These are phyloP conservation scores for Arthrobotrys sphaeroides DNA, from an alignment of 2,329 filamentous ascomycete genomes.

Conservation along the genomic window DNA sequence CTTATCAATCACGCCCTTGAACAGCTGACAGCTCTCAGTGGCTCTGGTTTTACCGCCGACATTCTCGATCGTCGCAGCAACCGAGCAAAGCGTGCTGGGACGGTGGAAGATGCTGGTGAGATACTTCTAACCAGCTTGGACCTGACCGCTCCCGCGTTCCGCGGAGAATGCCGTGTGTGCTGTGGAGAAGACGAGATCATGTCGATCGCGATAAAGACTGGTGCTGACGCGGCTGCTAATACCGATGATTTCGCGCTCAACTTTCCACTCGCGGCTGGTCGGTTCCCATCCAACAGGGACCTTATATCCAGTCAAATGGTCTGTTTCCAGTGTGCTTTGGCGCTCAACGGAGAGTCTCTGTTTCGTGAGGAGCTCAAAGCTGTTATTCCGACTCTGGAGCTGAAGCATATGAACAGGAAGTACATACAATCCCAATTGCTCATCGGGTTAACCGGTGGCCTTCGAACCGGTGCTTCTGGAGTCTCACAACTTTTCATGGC, in stretches of 20 bases:
- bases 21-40: slow-evolving; percentile 58
- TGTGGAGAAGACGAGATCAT: slow-evolving; percentile 60
- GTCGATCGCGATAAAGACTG: slow-evolving; percentile 59
- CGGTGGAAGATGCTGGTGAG: slow-evolving; percentile 36
- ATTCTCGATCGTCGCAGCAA: slow-evolving; percentile 60
- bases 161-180: slow-evolving; percentile 59
- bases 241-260: slow-evolving; percentile 60
- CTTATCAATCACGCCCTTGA: slow-evolving; percentile 58
- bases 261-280: slow-evolving; percentile 60
- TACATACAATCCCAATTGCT: slow-evolving; percentile 60
- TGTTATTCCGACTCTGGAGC: slow-evolving; percentile 58
- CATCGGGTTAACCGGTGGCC: slow-evolving; percentile 58
- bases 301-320: slow-evolving; percentile 59
- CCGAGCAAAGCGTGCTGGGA: slow-evolving; percentile 57
- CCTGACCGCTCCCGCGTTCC: slow-evolving; percentile 58
- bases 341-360: slow-evolving; percentile 57
- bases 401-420: slow-evolving; percentile 58
- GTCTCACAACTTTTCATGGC: slow-evolving; percentile 60
- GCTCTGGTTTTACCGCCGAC: slow-evolving; percentile 59
- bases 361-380: slow-evolving; percentile 59
- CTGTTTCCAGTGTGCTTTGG: slow-evolving; percentile 60
- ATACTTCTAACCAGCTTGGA: slow-evolving; percentile 57
- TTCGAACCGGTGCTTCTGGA: slow-evolving; percentile 59
- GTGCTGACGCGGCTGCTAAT: slow-evolving; percentile 57
- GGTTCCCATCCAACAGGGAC: slow-evolving; percentile 55